phyloP scores from a whole-genome alignment of 768 basidiomycete genomes.

The Leccinum imitatum region DNA sequence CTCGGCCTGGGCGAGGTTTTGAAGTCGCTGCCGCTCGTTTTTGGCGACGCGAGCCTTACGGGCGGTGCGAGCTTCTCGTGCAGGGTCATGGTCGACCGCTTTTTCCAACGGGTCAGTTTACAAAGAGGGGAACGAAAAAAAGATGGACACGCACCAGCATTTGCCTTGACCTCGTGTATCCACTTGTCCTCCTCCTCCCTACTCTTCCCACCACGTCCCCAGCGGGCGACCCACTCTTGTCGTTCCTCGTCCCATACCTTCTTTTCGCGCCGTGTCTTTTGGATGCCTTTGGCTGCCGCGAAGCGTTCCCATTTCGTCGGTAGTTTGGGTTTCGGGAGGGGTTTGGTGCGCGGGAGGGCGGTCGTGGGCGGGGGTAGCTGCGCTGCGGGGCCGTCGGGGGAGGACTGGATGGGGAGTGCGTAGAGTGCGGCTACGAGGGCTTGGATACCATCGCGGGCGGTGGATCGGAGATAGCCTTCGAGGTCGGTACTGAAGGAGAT shows the following conservation, averaged over 20 bases:
- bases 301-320: slow-evolving; percentile 97
- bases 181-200: slow-evolving; percentile 84
- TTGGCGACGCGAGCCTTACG: slow-evolving; percentile 82
- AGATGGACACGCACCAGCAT: slow-evolving; percentile 63
- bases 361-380: slow-evolving; percentile 77
- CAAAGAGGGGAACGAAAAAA: not conserved
- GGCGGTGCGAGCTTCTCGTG: slow-evolving; percentile 67
- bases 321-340: slow-evolving; percentile 88
- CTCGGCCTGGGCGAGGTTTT: slow-evolving; percentile 67
- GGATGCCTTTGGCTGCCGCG: slow-evolving; percentile 92
- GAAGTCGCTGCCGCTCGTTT: slow-evolving; percentile 74
- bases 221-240: slow-evolving; percentile 88
- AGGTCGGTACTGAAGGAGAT: slow-evolving; percentile 56
- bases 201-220: slow-evolving; percentile 91
- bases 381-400: slow-evolving; percentile 80
- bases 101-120: not conserved
- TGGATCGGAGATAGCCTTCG: slow-evolving; percentile 76
- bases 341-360: slow-evolving; percentile 85
- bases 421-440: slow-evolving; percentile 78
- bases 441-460: slow-evolving; percentile 83
- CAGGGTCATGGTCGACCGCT: slow-evolving; percentile 84
- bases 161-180: slow-evolving; percentile 85
- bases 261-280: slow-evolving; percentile 69
- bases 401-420: slow-evolving; percentile 71
- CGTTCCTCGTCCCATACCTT: slow-evolving; percentile 93